Evolutionary conservation across 768 basidiomycete genomes (phyloP).

Genomic region (Leccinum subtestaceum): DNA sequence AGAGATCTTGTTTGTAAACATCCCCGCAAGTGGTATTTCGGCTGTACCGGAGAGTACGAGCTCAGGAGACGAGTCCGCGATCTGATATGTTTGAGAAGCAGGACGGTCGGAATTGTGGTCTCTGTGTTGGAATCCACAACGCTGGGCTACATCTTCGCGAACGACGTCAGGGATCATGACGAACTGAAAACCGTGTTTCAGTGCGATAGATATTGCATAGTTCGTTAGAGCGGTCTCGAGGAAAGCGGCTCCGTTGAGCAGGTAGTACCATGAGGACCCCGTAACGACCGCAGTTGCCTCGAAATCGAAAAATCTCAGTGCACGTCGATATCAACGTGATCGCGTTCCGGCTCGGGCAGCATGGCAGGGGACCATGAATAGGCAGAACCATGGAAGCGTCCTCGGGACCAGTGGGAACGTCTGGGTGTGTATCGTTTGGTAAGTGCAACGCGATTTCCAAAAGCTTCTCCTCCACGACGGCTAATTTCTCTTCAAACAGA

Average conservation of each 20-base stretch:
- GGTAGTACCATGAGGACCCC: conserved; percentile 91
- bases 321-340: conserved; percentile 70
- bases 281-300: conserved; percentile 77
- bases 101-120: conserved; percentile 60
- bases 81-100: conserved; percentile 75
- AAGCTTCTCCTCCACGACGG: conserved; percentile 57
- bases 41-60: conserved; percentile 91
- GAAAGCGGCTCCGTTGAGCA: conserved; percentile 78
- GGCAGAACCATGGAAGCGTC: conserved; percentile 65
- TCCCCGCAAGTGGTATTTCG: conserved; percentile 89
- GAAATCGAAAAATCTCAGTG: conserved; percentile 73
- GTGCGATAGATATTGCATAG: conserved; percentile 79
- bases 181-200: conserved; percentile 79
- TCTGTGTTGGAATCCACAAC: conserved; percentile 94
- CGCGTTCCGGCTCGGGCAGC: conserved; percentile 52
- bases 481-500: conserved; percentile 53
- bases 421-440: conserved; percentile 87
- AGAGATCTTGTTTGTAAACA: conserved; percentile 77
- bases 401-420: conserved; percentile 74
- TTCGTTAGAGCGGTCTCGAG: conserved; percentile 86
- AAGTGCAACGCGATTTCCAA: conserved; percentile 66
- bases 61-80: conserved; percentile 49
- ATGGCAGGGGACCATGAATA: conserved; percentile 62
- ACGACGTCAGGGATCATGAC: conserved; percentile 89
- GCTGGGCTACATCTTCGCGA: conserved; percentile 75